phyloP scores from a whole-genome alignment of 176 grass and related monocot species.

The Eragrostis curvula region DNA sequence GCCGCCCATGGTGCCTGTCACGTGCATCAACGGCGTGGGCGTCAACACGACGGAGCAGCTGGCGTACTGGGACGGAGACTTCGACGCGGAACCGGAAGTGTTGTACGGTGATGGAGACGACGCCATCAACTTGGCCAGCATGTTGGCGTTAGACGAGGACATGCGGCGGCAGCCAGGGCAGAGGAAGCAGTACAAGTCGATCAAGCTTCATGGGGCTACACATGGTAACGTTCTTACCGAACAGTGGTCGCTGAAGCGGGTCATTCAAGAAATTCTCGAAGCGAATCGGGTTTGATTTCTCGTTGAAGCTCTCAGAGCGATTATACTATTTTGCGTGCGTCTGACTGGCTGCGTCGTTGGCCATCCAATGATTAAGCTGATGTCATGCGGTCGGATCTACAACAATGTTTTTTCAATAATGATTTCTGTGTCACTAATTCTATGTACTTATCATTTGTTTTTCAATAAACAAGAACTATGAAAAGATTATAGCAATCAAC shows the following conservation, averaged over 20 bases:
- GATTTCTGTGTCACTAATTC: no score
- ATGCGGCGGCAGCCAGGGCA: neutral
- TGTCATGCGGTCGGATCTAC: no score
- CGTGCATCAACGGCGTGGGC: constrained; percentile 10
- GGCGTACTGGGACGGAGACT: neutral
- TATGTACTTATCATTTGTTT: no score
- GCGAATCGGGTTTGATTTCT: neutral
- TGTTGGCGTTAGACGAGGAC: constrained; percentile 23
- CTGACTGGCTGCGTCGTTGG: no score
- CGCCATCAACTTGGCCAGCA: neutral
- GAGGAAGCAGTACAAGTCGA: neutral
- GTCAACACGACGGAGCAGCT: neutral
- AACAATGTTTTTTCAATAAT: no score
- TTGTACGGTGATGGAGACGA: constrained; percentile 26
- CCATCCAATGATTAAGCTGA: no score
- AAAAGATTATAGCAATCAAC: no score
- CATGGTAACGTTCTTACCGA: neutral
- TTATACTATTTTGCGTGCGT: no score
- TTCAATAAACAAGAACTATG: no score
- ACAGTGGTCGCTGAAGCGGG: neutral
- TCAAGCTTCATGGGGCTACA: neutral
- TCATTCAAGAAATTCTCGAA: neutral
- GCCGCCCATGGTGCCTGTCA: neutral
- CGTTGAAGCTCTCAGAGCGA: no score
- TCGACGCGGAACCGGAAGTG: neutral